Conservation (phyloP, 441 rosid genomes). For the Populus trichocarpa region DNA sequence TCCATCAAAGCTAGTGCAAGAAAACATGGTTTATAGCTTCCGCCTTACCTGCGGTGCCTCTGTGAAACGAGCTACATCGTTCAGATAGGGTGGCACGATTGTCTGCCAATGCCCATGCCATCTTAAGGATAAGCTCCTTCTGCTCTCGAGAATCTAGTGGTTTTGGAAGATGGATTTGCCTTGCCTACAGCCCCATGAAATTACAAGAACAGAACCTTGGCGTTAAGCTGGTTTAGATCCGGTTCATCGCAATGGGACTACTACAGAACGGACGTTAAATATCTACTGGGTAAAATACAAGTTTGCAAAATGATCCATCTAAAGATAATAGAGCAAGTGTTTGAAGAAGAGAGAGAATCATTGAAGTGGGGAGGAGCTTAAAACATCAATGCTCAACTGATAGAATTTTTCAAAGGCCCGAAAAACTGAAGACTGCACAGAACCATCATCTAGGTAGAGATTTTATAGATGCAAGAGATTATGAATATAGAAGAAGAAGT, state of each 20-base stretch:
- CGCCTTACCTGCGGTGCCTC: background rate
- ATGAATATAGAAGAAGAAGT: background rate
- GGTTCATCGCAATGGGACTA: background rate
- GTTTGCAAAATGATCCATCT: background rate
- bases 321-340: background rate
- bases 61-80: background rate
- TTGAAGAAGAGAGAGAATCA: background rate
- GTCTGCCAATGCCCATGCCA: no score
- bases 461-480: background rate
- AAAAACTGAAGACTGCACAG: background rate
- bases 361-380: no score
- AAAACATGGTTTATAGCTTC: background rate
- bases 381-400: background rate
- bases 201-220: no score
- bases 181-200: no score
- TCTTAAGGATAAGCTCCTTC: no score
- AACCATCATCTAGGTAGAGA: background rate
- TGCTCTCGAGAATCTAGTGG: no score
- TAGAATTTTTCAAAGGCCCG: background rate
- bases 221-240: no score
- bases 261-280: background rate
- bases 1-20: background rate
- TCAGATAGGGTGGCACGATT: no score
- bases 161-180: no score
- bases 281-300: background rate